Evolutionary conservation across 2,329 filamentous ascomycete genomes (phyloP).

Genomic region (Fusarium lyarnte): DNA sequence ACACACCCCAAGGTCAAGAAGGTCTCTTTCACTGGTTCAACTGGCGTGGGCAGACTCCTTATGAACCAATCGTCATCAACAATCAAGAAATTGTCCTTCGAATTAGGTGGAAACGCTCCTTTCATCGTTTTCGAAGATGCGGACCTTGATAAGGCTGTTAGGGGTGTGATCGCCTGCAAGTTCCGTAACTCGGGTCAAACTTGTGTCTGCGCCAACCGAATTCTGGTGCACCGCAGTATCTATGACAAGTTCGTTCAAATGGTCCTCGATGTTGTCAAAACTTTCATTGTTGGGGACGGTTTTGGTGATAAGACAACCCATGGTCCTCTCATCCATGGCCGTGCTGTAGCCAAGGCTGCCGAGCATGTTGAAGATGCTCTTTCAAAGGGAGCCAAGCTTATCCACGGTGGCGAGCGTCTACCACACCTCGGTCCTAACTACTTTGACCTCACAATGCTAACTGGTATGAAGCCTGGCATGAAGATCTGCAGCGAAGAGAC

Average conservation of each 20-base stretch:
- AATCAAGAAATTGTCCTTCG: constrained; percentile 78
- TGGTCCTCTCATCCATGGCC: constrained; percentile 71
- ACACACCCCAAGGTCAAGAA: constrained; percentile 65
- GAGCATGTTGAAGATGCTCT: constrained; percentile 70
- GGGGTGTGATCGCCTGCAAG: constrained; percentile 72
- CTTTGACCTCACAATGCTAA: constrained; percentile 74
- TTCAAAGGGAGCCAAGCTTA: constrained; percentile 67
- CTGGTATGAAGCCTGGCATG: constrained; percentile 74
- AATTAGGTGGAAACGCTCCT: constrained; percentile 78
- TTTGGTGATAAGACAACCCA: constrained; percentile 66
- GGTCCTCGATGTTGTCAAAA: constrained; percentile 61
- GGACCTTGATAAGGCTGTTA: constrained; percentile 74
- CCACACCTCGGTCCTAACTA: constrained; percentile 72
- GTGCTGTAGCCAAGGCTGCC: constrained; percentile 70
- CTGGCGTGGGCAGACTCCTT: constrained; percentile 57
- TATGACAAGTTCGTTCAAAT: constrained; percentile 66
- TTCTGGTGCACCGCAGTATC: constrained; percentile 68
- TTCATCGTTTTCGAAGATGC: constrained; percentile 82
- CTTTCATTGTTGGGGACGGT: constrained; percentile 67
- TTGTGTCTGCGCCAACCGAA: constrained; percentile 71
- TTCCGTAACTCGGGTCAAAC: constrained; percentile 79
- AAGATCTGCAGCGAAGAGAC: constrained; percentile 73
- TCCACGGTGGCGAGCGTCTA: constrained; percentile 66
- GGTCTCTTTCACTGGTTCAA: constrained; percentile 76
- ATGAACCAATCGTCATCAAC: constrained; percentile 77